Evolutionary conservation across 177 flowering plant species (phyloP), one percentile per base, ranked within the genome.

Genomic region (Telopea speciosissima): DNA sequence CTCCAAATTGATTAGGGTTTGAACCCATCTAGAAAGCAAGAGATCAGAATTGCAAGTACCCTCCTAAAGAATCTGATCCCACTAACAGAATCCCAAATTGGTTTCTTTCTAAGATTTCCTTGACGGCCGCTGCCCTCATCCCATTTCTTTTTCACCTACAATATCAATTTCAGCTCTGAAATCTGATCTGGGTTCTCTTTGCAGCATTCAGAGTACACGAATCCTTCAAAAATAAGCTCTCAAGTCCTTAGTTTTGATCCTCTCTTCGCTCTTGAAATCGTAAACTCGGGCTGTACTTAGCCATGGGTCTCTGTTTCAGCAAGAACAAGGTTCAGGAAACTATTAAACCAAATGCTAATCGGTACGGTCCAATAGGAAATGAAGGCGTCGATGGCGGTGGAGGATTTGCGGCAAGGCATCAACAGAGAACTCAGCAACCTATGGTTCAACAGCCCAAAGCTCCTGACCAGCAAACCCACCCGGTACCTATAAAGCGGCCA

Each of bases 251-350:
- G 31, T 28, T 28, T 28, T 28, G 31, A 28, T 4, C 31, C 31
- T 4, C 4, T 28, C 4, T 28, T 28, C 4, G 42, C 60, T 44
- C 14, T 63, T 24, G 13, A 25, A 36, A 5, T 54, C 60, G 59
- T 14, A 40, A 45, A 22, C 33, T 36, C 62, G 19, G 45, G 42
- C 26, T 67, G 28, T 61, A 40, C 33, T 3, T 1, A 54, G 61
- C 71, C 52, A 90, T 88, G 96, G 97, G 97, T 69, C 23, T 58
- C 54, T 85, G 89, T 70, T 52, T 74, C 33, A 81, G 90, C 79
- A 88, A 83, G 69, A 68, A 63, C 12, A 75, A 81, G 70, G 77
- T 24, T 62, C 58, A 76, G 45, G 77, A 77, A 36, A 36, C 8
- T 3, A 36, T 8, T 36, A 36, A 36, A 40, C 69, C 75, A 33